These are phyloP conservation scores for Zostera marina DNA, from an alignment of 116 monocot species.

Conservation along the genomic window DNA sequence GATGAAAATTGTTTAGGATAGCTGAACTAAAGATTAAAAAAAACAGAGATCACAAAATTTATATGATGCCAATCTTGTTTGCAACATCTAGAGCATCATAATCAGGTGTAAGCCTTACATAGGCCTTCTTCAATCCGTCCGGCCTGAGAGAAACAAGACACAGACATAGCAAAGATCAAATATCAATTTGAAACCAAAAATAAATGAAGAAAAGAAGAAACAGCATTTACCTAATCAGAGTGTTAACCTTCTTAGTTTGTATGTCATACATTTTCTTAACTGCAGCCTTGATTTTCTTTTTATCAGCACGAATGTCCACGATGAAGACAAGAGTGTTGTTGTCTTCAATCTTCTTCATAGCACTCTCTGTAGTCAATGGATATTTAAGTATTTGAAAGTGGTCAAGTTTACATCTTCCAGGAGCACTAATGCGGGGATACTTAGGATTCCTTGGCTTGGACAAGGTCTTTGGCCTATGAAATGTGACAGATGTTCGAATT, in stretches of 20 bases:
- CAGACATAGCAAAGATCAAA: too few species aligned
- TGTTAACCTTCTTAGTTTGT: constrained; percentile 45
- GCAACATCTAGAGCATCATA: constrained; percentile 31
- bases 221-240: constrained; percentile 5
- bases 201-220: too few species aligned
- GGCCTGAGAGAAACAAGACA: constrained; percentile 10
- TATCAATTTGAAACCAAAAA: too few species aligned
- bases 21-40: too few species aligned
- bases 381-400: constrained; percentile 46
- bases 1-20: too few species aligned
- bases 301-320: constrained; percentile 37
- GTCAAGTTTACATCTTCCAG: constrained; percentile 31
- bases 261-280: constrained; percentile 58
- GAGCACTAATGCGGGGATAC: constrained; percentile 33
- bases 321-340: constrained; percentile 48
- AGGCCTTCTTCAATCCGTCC: constrained; percentile 30
- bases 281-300: constrained; percentile 40
- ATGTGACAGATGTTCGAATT: constrained; percentile 36
- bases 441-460: constrained; percentile 29
- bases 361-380: constrained; percentile 25
- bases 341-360: constrained; percentile 48
- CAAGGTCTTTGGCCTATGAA: constrained; percentile 40
- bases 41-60: background rate
- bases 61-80: constrained; percentile 35
- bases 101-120: constrained; percentile 26